A percentile compares a stretch with the other conserved stretches of the same genome.
Conservation (phyloP, 2,329 filamentous ascomycete genomes). For the Penicillium fuscoglaucum region DNA sequence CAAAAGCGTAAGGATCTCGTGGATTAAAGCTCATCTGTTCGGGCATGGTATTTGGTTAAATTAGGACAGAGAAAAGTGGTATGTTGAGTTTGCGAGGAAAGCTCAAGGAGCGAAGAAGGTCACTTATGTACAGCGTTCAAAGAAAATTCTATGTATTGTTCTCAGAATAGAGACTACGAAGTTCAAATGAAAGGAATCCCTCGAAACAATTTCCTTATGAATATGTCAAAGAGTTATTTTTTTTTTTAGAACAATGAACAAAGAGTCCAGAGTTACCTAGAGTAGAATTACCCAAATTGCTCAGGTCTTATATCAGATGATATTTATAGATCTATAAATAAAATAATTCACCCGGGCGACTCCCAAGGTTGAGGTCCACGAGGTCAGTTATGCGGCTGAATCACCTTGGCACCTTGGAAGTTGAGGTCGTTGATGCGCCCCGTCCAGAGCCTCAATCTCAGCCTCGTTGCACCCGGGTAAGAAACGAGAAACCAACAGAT, state of each 20-base stretch:
- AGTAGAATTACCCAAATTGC: too few species aligned
- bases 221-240: background rate
- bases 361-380: too few species aligned
- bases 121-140: background rate
- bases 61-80: background rate
- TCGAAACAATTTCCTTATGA: background rate
- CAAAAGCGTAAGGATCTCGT: background rate
- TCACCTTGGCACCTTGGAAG: too few species aligned
- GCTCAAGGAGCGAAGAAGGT: background rate
- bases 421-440: too few species aligned
- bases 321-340: too few species aligned
- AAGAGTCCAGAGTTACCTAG: background rate
- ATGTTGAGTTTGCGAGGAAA: background rate
- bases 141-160: background rate
- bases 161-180: background rate
- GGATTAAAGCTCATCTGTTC: background rate
- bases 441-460: background rate
- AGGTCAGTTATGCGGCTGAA: background rate
- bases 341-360: background rate
- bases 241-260: background rate
- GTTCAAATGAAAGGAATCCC: background rate
- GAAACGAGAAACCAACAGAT: background rate
- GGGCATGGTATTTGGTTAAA: background rate
- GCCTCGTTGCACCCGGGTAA: constrained; percentile 1
- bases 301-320: too few species aligned